Evolutionary conservation across 1,284 basidiomycete species (phyloP).

Genomic region (Apiotrichum akiyoshidainum): DNA sequence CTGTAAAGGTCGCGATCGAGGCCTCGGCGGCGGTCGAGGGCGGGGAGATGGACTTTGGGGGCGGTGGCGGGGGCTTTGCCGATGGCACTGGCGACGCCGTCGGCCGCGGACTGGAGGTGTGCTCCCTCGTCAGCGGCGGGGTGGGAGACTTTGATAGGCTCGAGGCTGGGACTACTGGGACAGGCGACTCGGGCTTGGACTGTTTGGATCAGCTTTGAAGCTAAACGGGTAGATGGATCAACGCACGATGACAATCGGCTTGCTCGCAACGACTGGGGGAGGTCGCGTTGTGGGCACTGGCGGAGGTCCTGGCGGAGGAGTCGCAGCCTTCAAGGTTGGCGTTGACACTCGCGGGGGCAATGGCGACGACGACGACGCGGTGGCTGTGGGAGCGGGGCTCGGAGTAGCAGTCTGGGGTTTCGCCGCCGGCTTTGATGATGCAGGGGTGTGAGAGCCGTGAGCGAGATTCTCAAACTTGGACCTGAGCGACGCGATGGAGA

Average conservation of each 20-base stretch:
- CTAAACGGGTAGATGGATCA: too few relatives aligned
- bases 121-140: too few relatives aligned
- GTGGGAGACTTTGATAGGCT: too few relatives aligned
- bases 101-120: neutral
- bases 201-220: too few relatives aligned
- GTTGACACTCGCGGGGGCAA: neutral
- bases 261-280: too few relatives aligned
- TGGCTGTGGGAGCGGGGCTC: neutral
- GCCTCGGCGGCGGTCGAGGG: too few relatives aligned
- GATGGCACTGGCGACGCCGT: neutral
- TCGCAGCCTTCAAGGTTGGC: neutral
- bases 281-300: too few relatives aligned
- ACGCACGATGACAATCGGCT: too few relatives aligned
- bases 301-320: neutral
- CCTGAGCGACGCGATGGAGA: conserved; percentile 38
- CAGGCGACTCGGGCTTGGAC: too few relatives aligned
- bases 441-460: conserved; percentile 2
- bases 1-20: neutral
- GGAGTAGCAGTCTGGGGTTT: neutral
- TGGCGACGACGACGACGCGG: neutral
- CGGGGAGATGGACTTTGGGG: neutral
- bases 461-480: conserved; percentile 40
- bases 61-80: neutral
- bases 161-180: too few relatives aligned
- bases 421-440: neutral